These are phyloP conservation scores for Henningerozyma blattae DNA, from an alignment of 805 yeast species.

Conservation along the genomic window DNA sequence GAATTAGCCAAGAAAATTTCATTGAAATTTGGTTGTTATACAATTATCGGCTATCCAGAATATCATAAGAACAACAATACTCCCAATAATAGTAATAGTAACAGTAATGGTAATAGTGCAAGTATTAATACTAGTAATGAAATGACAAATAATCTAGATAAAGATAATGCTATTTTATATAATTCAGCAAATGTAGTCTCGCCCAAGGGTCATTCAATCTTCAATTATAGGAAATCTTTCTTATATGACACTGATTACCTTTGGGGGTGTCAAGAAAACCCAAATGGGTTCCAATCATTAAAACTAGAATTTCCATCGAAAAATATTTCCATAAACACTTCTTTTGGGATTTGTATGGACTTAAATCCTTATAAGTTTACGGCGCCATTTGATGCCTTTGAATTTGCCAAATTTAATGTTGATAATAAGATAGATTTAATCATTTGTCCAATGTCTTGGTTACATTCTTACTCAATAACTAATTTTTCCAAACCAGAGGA, in stretches of 20 bases:
- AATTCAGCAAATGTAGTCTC: constrained; percentile 62
- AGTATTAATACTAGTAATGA: constrained; percentile 4
- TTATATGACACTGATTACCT: constrained; percentile 65
- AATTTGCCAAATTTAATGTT: constrained; percentile 48
- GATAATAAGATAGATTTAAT: constrained; percentile 40
- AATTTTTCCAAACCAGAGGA: constrained; percentile 1
- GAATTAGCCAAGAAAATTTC: constrained; percentile 49
- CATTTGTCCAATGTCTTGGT: constrained; percentile 83
- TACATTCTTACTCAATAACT: constrained; percentile 36
- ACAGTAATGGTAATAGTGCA: too few relatives aligned
- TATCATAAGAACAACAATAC: background rate
- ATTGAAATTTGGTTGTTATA: constrained; percentile 40
- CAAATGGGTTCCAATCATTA: constrained; percentile 43
- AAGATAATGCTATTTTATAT: constrained; percentile 29
- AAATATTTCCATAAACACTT: constrained; percentile 26
- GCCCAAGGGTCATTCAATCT: constrained; percentile 44
- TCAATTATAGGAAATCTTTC: constrained; percentile 66
- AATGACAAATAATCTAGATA: too few relatives aligned
- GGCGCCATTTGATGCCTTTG: constrained; percentile 67
- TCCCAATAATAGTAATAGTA: too few relatives aligned
- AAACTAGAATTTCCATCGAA: constrained; percentile 26
- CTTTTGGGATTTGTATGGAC: constrained; percentile 91
- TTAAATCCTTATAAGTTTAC: constrained; percentile 74
- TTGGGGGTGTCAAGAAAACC: constrained; percentile 72
- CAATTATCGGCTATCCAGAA: constrained; percentile 81